Base-by-base conservation (phyloP, 2,329 filamentous ascomycete genomes). In the Arthroderma sp. region DNA sequence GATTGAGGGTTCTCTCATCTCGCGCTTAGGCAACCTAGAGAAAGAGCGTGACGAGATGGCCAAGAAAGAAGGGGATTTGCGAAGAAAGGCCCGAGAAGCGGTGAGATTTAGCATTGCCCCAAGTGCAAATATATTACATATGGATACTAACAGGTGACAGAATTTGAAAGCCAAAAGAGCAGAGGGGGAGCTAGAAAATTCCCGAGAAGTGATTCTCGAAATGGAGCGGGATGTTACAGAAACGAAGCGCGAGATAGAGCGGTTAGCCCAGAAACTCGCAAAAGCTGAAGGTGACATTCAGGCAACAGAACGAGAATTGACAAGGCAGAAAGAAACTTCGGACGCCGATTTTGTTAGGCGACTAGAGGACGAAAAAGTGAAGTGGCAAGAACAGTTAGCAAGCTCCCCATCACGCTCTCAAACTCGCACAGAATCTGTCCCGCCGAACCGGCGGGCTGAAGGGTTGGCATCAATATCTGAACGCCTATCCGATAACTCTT, bases 31-130 rank as follows among this genome's bases (percentile, higher is more conserved):
- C 3, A 81, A 71, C 41, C 70, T 96, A 6, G 91, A 98, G 61
- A 91, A 83, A 59, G 93, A 98, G 62, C 78, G 86, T 45, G 88
- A 96, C 57, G 91, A 98, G 56, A 77, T 85, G 6, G 73, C 79
- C 41, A 80, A 80, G 53, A 80, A 86, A 47, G 91, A 98, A 65
- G 82, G 78, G 4, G 91, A 96, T 34, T 77, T 94, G 65, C 75
- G 91, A 53, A 86, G 83, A 60, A 96, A 93, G 66, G 83, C 87
- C 44, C 77, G 91, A 50, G 91, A 98, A 64, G 73, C 82, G 56
- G 83, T 87, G 72, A 66, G 79, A 68, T 36, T 11, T 6, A 33
- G n/a, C 10, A 3, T 42, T 29, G 22, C 28, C 6, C 9, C 22
- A 30, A 4, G 5, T 27, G 42, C 11, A 27, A 10, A 34, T 7